A percentile compares a stretch with the other conserved stretches of the same genome.
These are phyloP conservation scores for Macrophomina tecta DNA, from an alignment of 2,329 filamentous ascomycete genomes.

Conservation along the genomic window DNA sequence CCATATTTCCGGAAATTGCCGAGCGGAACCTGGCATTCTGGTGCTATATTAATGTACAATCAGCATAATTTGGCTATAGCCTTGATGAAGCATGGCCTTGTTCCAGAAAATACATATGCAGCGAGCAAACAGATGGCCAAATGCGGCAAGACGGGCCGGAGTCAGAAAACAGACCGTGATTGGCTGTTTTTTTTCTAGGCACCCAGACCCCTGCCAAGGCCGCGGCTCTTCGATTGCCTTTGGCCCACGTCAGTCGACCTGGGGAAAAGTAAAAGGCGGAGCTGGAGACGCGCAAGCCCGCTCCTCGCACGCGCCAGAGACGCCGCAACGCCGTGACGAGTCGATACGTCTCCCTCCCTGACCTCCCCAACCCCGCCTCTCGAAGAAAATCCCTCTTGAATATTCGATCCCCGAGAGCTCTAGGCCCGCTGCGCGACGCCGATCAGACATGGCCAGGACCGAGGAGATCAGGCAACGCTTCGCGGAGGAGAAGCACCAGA, in stretches of 20 bases:
- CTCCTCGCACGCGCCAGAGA: conserved; percentile 15
- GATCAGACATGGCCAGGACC: conserved; percentile 20
- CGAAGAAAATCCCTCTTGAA: neutral
- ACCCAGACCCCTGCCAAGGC: conserved; percentile 19
- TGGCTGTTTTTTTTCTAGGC: neutral
- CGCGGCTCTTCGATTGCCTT: conserved; percentile 10
- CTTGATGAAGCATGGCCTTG: neutral
- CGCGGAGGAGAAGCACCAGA: conserved; percentile 5
- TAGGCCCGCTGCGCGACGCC: neutral
- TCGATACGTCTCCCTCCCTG: neutral
- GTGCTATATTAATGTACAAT: no score
- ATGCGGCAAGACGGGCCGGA: neutral
- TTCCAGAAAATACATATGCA: no score
- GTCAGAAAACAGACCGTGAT: neutral
- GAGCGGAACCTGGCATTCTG: no score
- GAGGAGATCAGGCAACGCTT: conserved; percentile 13
- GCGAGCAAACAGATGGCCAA: neutral
- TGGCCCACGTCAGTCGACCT: conserved; percentile 14
- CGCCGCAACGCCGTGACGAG: conserved; percentile 21
- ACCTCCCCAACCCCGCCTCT: neutral
- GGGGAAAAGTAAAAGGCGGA: conserved; percentile 9
- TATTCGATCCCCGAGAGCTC: neutral
- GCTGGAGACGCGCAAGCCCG: conserved; percentile 4
- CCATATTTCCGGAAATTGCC: no score
- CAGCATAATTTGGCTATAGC: no score